Conservation (phyloP, 371 early-diverging fungal genomes). For the Choanephora cucurbitarum region DNA sequence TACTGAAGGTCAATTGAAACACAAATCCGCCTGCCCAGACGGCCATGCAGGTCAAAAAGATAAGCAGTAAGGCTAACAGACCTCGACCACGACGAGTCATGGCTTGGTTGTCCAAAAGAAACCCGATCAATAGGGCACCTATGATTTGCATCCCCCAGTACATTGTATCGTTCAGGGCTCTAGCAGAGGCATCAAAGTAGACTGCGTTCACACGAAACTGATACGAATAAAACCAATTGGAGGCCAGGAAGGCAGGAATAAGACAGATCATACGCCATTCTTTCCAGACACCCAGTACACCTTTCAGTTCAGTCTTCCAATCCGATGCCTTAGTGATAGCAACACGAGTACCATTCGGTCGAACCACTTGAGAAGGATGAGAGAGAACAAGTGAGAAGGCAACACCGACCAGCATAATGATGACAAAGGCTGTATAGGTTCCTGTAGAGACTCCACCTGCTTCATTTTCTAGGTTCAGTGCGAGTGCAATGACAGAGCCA, state of each 20-base stretch:
- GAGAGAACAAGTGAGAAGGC: conserved; percentile 53
- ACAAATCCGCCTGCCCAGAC: conserved; percentile 67
- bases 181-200: conserved; percentile 61
- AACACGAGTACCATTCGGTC: conserved; percentile 65
- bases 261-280: conserved; percentile 65
- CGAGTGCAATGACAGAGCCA: conserved; percentile 68
- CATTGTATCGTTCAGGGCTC: conserved; percentile 66
- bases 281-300: conserved; percentile 61
- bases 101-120: conserved; percentile 52
- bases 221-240: conserved; percentile 80
- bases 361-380: conserved; percentile 60
- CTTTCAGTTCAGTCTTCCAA: conserved; percentile 59
- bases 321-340: conserved; percentile 50
- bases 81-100: conserved; percentile 57
- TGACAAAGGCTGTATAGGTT: conserved; percentile 69
- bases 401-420: conserved; percentile 65
- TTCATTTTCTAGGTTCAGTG: conserved; percentile 56
- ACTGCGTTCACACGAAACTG: conserved; percentile 53
- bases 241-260: conserved; percentile 70
- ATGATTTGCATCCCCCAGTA: conserved; percentile 77
- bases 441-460: conserved; percentile 51
- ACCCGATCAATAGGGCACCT: conserved; percentile 56
- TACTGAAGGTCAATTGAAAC: conserved; percentile 56
- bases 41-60: conserved; percentile 52
- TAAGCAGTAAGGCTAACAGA: conserved; percentile 45